phyloP scores from a whole-genome alignment of 225 moss, liverwort and hornwort genomes.

The Asterella californica region DNA sequence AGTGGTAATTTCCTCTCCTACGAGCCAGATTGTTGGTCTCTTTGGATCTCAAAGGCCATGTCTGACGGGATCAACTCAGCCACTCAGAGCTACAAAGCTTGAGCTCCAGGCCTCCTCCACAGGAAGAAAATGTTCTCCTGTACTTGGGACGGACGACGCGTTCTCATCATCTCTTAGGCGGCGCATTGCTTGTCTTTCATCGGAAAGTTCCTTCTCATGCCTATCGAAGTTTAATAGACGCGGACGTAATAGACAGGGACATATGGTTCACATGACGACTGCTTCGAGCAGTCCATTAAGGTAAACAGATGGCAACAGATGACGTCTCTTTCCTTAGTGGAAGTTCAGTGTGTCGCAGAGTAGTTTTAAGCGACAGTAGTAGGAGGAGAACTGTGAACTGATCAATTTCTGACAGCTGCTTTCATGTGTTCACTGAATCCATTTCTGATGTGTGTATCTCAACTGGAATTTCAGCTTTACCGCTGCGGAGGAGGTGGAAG shows the following conservation, averaged over 20 bases:
- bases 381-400: not conserved
- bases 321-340: not conserved
- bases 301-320: not conserved
- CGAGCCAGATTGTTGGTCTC: not conserved
- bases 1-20: too few relatives aligned
- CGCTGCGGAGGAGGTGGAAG: slow-evolving; percentile 40
- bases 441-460: not conserved
- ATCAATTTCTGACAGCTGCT: not conserved
- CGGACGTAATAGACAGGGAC: too few relatives aligned
- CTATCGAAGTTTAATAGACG: not conserved
- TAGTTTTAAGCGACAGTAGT: too few relatives aligned
- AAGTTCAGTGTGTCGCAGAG: not conserved
- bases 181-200: not conserved
- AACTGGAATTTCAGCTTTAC: slow-evolving; percentile 15
- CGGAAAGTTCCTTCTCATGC: not conserved
- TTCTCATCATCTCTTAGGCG: too few relatives aligned
- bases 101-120: not conserved
- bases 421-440: not conserved
- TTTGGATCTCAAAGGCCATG: not conserved
- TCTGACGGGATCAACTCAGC: not conserved
- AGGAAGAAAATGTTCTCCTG: not conserved
- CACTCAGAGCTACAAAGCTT: not conserved
- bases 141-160: not conserved
- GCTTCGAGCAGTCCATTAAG: not conserved
- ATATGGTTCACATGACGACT: not conserved